A percentile compares a stretch with the other conserved stretches of the same genome.
phyloP scores from a whole-genome alignment of 2,329 filamentous ascomycete species.

The Hyphodiscus sp. region DNA sequence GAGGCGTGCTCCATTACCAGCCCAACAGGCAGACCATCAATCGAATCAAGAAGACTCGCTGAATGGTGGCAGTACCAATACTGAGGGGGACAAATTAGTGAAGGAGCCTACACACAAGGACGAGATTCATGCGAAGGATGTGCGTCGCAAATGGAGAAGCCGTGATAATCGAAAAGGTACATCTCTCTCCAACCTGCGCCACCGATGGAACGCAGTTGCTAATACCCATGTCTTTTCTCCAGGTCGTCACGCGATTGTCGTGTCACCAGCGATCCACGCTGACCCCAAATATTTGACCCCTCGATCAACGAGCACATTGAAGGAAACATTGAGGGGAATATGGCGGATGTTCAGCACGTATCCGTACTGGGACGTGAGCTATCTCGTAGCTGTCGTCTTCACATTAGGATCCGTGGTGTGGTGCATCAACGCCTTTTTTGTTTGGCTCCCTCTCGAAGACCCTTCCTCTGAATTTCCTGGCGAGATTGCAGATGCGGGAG shows the following conservation, averaged over 20 bases:
- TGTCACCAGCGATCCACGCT: slow-evolving; percentile 22
- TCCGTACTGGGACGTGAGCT: slow-evolving; percentile 52
- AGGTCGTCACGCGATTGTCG: slow-evolving; percentile 35
- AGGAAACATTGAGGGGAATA: slow-evolving; percentile 30
- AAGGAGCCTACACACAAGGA: slow-evolving; percentile 1
- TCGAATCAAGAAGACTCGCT: background rate
- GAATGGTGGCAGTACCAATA: slow-evolving; percentile 1
- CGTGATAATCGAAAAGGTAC: slow-evolving; percentile 41
- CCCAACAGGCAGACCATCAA: background rate
- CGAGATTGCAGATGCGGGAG: slow-evolving; percentile 49
- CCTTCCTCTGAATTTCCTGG: slow-evolving; percentile 47
- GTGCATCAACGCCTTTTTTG: slow-evolving; percentile 57
- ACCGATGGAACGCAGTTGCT: background rate
- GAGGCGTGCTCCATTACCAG: slow-evolving; percentile 15
- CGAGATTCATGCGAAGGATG: slow-evolving; percentile 20
- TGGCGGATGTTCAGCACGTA: slow-evolving; percentile 42
- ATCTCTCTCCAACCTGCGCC: background rate
- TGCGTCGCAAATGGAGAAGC: slow-evolving; percentile 35
- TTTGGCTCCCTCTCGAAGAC: slow-evolving; percentile 50
- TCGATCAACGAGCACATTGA: slow-evolving; percentile 27
- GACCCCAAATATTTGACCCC: slow-evolving; percentile 24
- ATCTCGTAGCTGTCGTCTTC: slow-evolving; percentile 46
- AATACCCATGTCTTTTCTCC: background rate
- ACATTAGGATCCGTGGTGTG: slow-evolving; percentile 48
- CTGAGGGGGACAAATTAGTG: background rate